Evolutionary conservation across 371 early-diverging fungal species (phyloP), one percentile per base, ranked within the genome.

Genomic region (Encephalitozoon cuniculi): DNA sequence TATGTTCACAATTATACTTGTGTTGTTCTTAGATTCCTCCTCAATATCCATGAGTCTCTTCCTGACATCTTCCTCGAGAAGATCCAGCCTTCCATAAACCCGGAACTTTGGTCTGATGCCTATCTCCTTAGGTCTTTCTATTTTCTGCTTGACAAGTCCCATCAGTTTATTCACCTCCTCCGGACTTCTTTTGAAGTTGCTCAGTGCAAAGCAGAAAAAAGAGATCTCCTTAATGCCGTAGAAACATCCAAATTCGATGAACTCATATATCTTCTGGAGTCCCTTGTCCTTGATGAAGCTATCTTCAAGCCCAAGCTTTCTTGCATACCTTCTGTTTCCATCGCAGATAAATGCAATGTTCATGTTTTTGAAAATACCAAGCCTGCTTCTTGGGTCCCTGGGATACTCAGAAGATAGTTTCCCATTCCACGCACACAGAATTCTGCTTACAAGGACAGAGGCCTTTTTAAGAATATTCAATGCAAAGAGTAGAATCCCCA

Each of bases 161-260:
- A 96, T 94, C 70, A 97, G 81, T 37, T 88, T 87, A 9, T 90
- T 87, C 11, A 97, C 92, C 84, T 97, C 97, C 41, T 88, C 80
- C 8, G 76, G 71, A 32, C 92, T 87, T 54, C 99, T 88, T 77
- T 90, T 91, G 79, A 95, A 96, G 86, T 98, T 98, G 68, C 95
- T 95, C 49, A 94, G 90, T 78, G 91, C 91, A 85, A 97, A 96
- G 6, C 95, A 96, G 86, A 91, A 98, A 9, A 94, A 92, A n/a
- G 93, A 92, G 15, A 96, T 93, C 8, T 89, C 89, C 76, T 88
- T 86, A 44, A 96, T 84, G 2, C 93, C 93, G 37, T 94, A 85
- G 23, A 89, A 83, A 84, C 93, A 87, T 74, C 93, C 93, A 79
- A 91, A 87, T 51, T 92, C 90, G 4, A 95, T 85, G 2, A 91